A percentile compares a stretch with the other conserved stretches of the same genome.
Evolutionary conservation across 345 rosid species (phyloP).

Genomic region (Hypericum perforatum): DNA sequence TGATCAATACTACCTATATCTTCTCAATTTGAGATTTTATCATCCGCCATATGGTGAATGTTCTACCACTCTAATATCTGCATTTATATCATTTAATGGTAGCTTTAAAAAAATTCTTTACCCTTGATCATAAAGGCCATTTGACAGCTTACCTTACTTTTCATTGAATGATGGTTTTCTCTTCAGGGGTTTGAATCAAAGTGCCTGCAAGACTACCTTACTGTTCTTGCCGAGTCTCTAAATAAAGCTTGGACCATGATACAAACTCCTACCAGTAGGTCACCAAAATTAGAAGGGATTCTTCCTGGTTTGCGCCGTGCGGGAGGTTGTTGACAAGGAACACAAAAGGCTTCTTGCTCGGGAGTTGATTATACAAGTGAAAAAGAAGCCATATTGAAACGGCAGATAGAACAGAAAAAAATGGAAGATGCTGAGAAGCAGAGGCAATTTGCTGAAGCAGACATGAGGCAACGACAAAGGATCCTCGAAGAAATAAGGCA

Average conservation of each 20-base stretch:
- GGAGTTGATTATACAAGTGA: constrained; percentile 91
- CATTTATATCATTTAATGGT: too few relatives aligned
- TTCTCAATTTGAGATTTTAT: too few relatives aligned
- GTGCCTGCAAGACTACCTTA: constrained; percentile 59
- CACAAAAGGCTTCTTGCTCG: constrained; percentile 91
- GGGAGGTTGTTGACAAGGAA: constrained; percentile 78
- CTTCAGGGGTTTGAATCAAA: constrained; percentile 82
- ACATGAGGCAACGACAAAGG: constrained; percentile 67
- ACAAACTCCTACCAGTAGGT: constrained; percentile 54
- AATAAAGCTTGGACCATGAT: constrained; percentile 68
- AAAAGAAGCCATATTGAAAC: constrained; percentile 77
- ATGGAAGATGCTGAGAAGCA: constrained; percentile 93
- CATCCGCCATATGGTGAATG: too few relatives aligned
- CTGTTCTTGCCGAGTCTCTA: constrained; percentile 64
- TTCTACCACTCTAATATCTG: too few relatives aligned
- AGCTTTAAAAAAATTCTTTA: too few relatives aligned
- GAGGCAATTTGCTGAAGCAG: constrained; percentile 71
- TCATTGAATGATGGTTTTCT: too few relatives aligned
- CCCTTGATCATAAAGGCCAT: too few relatives aligned
- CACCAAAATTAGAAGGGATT: constrained; percentile 65
- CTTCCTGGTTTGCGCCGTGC: constrained; percentile 63
- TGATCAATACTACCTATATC: too few relatives aligned
- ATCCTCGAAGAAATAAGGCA: constrained; percentile 79
- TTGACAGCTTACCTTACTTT: too few relatives aligned
- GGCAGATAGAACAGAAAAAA: constrained; percentile 68